Evolutionary conservation across 2,329 filamentous ascomycete genomes (phyloP).

Genomic region (Nemania bipapillata): DNA sequence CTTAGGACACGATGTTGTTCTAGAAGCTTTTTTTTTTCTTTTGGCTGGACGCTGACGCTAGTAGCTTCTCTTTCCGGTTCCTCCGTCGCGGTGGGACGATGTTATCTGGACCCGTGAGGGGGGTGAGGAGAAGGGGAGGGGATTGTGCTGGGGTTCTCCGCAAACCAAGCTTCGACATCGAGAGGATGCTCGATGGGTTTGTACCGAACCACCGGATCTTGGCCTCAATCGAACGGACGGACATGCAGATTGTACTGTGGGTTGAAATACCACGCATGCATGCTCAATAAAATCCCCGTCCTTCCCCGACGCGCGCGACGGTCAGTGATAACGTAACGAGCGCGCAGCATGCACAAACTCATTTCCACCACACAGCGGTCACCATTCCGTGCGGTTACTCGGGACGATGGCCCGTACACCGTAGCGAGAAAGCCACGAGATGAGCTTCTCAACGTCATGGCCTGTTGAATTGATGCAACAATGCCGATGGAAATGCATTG

Average conservation of each 20-base stretch:
- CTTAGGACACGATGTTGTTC: not conserved
- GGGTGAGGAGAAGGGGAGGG: not conserved
- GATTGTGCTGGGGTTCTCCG: conserved; percentile 24
- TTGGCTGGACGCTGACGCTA: not conserved
- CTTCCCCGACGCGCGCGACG: conserved; percentile 15
- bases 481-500: not conserved
- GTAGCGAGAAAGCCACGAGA: conserved; percentile 2
- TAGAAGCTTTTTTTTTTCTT: no score
- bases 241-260: not conserved
- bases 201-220: conserved; percentile 24
- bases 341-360: conserved; percentile 22
- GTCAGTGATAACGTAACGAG: not conserved
- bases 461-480: not conserved
- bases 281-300: conserved; percentile 8
- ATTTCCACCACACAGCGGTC: conserved; percentile 35
- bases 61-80: not conserved
- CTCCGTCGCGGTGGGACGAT: not conserved
- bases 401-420: conserved; percentile 30
- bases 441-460: conserved; percentile 2
- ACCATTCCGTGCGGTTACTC: conserved; percentile 23
- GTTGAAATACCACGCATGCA: not conserved
- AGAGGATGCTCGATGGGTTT: not conserved
- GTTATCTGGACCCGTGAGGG: not conserved
- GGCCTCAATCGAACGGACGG: not conserved
- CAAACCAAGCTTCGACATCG: conserved; percentile 18